These are phyloP conservation scores for Darksidea phi DNA, from an alignment of 495 filamentous ascomycete species.

Conservation along the genomic window DNA sequence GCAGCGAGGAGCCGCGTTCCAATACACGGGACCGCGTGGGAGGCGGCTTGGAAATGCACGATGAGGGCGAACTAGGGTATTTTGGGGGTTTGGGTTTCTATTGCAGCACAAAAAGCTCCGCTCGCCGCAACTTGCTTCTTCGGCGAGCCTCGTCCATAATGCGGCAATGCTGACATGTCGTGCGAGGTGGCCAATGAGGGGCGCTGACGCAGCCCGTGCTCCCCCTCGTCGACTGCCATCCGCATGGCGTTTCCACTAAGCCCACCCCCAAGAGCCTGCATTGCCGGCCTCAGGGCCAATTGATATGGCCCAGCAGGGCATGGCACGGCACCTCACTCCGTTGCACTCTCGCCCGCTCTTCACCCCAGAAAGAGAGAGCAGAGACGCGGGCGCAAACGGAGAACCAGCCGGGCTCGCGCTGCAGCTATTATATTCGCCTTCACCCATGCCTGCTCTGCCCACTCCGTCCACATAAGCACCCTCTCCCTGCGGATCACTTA, in stretches of 20 bases:
- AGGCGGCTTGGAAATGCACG: too few species aligned
- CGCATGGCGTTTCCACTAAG: slow-evolving; percentile 18
- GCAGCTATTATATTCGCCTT: neutral
- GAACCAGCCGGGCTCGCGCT: neutral
- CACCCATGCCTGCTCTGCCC: neutral
- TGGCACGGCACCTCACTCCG: slow-evolving; percentile 16
- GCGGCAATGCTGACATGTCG: neutral
- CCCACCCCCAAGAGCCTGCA: slow-evolving; percentile 14
- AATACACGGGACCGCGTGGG: too few species aligned
- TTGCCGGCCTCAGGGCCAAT: slow-evolving; percentile 8
- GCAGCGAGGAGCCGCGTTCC: too few species aligned
- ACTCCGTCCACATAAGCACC: neutral
- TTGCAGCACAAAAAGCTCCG: neutral
- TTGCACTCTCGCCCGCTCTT: neutral
- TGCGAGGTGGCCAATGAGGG: slow-evolving; percentile 15
- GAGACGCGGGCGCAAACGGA: slow-evolving; percentile 13
- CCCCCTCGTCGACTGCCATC: slow-evolving; percentile 10
- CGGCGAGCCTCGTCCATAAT: neutral
- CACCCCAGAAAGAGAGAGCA: neutral
- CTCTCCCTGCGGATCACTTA: too few species aligned
- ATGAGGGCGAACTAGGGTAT: too few species aligned
- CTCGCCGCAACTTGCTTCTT: slow-evolving; percentile 7
- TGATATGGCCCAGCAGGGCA: slow-evolving; percentile 8
- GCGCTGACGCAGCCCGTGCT: slow-evolving; percentile 11
- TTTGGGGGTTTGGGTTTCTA: too few species aligned